Evolutionary conservation across 2,329 filamentous ascomycete species (phyloP), one percentile per base, ranked within the genome.

Genomic region (Trichothecium sympodiale): DNA sequence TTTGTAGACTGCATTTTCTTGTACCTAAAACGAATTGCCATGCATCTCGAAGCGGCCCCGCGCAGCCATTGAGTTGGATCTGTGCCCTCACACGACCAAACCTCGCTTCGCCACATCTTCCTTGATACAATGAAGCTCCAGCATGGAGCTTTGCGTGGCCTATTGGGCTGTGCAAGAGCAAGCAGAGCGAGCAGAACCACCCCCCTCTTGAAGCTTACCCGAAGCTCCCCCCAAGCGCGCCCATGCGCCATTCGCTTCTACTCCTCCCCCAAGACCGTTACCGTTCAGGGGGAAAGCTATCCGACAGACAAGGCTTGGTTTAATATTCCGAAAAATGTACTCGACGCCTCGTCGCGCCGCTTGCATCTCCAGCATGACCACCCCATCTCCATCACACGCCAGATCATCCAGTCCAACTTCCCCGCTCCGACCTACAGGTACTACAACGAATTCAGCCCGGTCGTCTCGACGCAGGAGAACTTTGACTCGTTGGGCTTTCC

Each of bases 401-500:
- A 87, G 49, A 80, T 98, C 42, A 93, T 98, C 52, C 84, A 96
- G 63, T 86, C 84, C 37, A 79, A 81, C 42, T 98, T 96, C 55
- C 79, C 85, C 1, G 54, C 55, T 3, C 75, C 82, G 1, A 74
- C 71, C 8, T 95, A 79, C 62, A 77, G 74, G 40, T 78, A 83
- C 49, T 77, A 95, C 65, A 86, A 85, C 51, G 67, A 76, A 36
- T 75, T 88, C 50, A 78, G 81, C 46, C 89, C 91, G 1, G 77
- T 95, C 29, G 91, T 96, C 17, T 79, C 81, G 25, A 83, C 85
- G 3, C 61, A 68, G 9, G 83, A 95, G 53, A 98, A 98, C 57
- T 98, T 98, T 54, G 91, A 98, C 60, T 91, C 88, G n/a, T 67
- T 98, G 7, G 88, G 88, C 31, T 96, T 98, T 53, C 82, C 88